Conservation (phyloP, 2,329 filamentous ascomycete species). For the Fusarium coffeatum region DNA sequence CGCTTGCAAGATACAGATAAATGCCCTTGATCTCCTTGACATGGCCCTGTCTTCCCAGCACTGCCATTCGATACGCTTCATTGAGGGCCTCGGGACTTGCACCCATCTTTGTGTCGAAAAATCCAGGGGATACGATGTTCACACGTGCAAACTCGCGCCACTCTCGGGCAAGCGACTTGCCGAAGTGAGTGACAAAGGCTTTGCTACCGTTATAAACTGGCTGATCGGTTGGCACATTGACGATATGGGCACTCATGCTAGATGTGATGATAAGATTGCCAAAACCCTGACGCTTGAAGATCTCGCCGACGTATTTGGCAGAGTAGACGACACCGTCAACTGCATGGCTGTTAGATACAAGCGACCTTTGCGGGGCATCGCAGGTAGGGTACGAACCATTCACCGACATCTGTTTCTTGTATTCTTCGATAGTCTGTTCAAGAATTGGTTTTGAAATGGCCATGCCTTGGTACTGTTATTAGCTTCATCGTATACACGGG, state of each 20-base stretch:
- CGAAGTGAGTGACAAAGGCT: constrained; percentile 65
- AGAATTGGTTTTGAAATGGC: constrained; percentile 65
- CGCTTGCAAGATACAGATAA: constrained; percentile 65
- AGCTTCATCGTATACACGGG: neutral
- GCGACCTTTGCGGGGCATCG: neutral
- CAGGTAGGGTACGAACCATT: constrained; percentile 55
- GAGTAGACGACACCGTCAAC: constrained; percentile 62
- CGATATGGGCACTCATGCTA: constrained; percentile 61
- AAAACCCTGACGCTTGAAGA: constrained; percentile 57
- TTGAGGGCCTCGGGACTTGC: constrained; percentile 57
- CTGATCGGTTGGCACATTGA: constrained; percentile 64
- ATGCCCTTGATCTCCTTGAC: constrained; percentile 74
- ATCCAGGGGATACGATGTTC: constrained; percentile 61
- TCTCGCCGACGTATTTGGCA: constrained; percentile 57
- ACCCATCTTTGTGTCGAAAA: constrained; percentile 65
- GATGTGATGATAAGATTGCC: constrained; percentile 64
- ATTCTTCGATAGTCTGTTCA: constrained; percentile 64
- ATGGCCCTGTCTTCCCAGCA: constrained; percentile 67
- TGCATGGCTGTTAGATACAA: constrained; percentile 34
- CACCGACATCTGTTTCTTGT: constrained; percentile 62
- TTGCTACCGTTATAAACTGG: constrained; percentile 67
- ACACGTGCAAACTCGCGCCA: constrained; percentile 68
- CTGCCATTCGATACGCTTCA: constrained; percentile 62
- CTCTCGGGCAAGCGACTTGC: constrained; percentile 64
- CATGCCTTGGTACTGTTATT: constrained; percentile 7